Percentiles rank a stretch among this genome's conserved stretches.
phyloP scores from a whole-genome alignment of 2,329 filamentous ascomycete genomes.

The Huntiella decipiens region DNA sequence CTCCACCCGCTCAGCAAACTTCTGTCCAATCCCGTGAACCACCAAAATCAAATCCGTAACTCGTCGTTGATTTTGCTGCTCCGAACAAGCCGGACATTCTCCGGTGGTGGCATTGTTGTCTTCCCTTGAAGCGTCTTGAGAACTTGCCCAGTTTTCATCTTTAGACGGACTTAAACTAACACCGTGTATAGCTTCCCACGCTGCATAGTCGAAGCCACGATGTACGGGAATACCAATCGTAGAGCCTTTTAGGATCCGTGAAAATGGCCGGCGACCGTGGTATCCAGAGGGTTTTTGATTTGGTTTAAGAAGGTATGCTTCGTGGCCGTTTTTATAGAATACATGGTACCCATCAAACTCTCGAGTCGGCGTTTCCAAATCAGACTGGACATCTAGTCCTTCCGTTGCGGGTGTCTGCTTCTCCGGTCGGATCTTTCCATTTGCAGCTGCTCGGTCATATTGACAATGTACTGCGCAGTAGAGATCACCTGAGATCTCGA shows the following conservation, averaged over 20 bases:
- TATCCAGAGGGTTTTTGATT: conserved; percentile 70
- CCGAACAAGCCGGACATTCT: conserved; percentile 38
- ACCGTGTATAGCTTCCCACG: conserved; percentile 56
- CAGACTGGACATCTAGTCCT: conserved; percentile 14
- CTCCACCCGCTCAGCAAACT: conserved; percentile 82
- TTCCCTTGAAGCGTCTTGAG: conserved; percentile 16
- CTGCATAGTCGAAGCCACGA: conserved; percentile 62
- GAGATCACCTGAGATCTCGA: conserved; percentile 31
- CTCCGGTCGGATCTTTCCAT: conserved; percentile 22
- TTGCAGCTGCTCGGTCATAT: conserved; percentile 36
- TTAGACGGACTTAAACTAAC: conserved; percentile 21
- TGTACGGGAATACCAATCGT: conserved; percentile 75
- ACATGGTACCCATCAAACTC: conserved; percentile 62
- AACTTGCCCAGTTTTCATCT: conserved; percentile 15
- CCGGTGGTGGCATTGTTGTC: conserved; percentile 10
- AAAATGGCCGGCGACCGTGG: conserved; percentile 61
- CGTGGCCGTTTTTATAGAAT: conserved; percentile 59
- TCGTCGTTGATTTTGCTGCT: conserved; percentile 43
- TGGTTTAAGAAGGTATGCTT: conserved; percentile 74
- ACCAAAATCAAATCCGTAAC: conserved; percentile 81
- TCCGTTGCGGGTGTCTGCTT: not conserved
- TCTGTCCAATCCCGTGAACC: conserved; percentile 91
- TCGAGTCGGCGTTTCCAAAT: conserved; percentile 20
- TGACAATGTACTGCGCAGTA: conserved; percentile 43
- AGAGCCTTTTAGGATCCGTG: conserved; percentile 66